Evolutionary conservation across 805 yeast species (phyloP).

Genomic region (Suhomyces canberraensis): DNA sequence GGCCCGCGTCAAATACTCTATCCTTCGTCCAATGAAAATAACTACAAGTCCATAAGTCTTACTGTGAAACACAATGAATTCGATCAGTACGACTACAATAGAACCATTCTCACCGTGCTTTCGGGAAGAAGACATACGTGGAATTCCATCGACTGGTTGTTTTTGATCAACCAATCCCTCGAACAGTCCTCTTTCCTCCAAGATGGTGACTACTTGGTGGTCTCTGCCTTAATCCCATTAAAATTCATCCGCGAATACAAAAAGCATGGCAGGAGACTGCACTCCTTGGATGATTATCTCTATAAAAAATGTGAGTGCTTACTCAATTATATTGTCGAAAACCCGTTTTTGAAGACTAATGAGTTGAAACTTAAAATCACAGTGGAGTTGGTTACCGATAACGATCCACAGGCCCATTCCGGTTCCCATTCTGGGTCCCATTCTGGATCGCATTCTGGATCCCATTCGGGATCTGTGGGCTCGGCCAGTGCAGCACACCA

Average conservation of each 20-base stretch:
- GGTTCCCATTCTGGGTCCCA: neutral
- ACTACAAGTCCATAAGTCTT: constrained; percentile 36
- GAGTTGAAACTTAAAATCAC: constrained; percentile 34
- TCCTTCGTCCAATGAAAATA: constrained; percentile 34
- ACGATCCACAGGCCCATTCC: constrained; percentile 6
- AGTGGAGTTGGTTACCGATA: constrained; percentile 34
- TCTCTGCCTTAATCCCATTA: constrained; percentile 33
- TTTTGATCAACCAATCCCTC: constrained; percentile 11
- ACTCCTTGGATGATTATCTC: constrained; percentile 13
- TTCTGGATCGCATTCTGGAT: neutral
- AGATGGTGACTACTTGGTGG: constrained; percentile 38
- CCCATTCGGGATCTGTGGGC: neutral
- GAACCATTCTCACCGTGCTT: constrained; percentile 37
- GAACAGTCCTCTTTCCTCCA: constrained; percentile 21
- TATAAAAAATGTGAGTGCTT: constrained; percentile 20
- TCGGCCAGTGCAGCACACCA: neutral
- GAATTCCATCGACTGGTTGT: constrained; percentile 41
- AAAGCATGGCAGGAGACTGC: constrained; percentile 8
- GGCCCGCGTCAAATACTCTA: constrained; percentile 13
- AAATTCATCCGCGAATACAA: constrained; percentile 15
- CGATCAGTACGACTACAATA: constrained; percentile 11
- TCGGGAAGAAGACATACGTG: constrained; percentile 44
- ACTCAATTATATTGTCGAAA: constrained; percentile 16
- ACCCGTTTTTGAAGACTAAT: constrained; percentile 12
- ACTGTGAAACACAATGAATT: constrained; percentile 44